Evolutionary conservation across 768 basidiomycete species (phyloP).

Genomic region (Inosperma sp.): DNA sequence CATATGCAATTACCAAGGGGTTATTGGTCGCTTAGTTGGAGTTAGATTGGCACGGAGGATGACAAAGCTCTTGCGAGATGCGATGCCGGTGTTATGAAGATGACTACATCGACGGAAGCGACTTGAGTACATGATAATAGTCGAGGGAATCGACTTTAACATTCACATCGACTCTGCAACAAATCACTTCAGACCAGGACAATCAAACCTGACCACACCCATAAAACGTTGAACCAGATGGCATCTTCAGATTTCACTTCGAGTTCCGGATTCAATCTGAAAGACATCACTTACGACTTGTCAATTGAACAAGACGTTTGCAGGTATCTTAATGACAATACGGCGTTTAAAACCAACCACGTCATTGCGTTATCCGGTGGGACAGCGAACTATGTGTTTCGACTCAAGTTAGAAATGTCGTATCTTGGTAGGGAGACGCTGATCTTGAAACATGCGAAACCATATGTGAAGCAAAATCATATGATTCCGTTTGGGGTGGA

Average conservation of each 20-base stretch:
- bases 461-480: conserved; percentile 33
- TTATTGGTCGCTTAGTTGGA: no score
- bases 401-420: conserved; percentile 40
- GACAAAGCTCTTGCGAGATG: no score
- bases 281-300: conserved; percentile 25
- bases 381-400: conserved; percentile 51
- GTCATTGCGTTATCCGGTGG: conserved; percentile 49
- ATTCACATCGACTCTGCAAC: no score
- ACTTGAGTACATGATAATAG: no score
- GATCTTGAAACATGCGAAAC: conserved; percentile 55
- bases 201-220: not conserved
- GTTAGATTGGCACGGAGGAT: no score
- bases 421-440: conserved; percentile 43
- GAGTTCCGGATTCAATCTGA: conserved; percentile 1
- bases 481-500: conserved; percentile 30
- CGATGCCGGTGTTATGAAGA: no score
- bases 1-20: no score
- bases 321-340: conserved; percentile 43
- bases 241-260: not conserved
- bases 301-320: conserved; percentile 32
- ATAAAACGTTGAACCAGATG: not conserved
- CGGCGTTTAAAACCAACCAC: conserved; percentile 42
- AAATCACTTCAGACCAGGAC: no score
- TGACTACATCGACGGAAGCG: no score
- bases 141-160: no score